Base-by-base conservation (phyloP, 768 basidiomycete species). In the Tephrocybe sp. region DNA sequence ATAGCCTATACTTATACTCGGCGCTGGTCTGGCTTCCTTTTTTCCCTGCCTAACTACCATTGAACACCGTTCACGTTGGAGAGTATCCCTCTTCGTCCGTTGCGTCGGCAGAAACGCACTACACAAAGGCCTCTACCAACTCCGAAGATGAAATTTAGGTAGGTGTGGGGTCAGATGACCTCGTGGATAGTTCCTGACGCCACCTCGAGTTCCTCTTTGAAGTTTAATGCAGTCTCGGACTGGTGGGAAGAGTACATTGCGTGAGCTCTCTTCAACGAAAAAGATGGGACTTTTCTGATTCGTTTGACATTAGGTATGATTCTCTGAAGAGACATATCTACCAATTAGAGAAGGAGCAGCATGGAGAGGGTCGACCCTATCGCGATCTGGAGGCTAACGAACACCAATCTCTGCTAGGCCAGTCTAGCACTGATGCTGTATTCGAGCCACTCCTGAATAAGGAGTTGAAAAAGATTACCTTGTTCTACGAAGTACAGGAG, bases 201-300 rank as follows among this genome's bases (percentile, higher is more conserved):
- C 22, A 27, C 27, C 7, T 48, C 0, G 47, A 90, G 88, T 60
- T 89, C 88, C 26, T 88, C 90, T 8, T 78, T 94, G 61, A 90
- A 92, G 66, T 94, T 94, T 69, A 95, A 95, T 58, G 89, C 91
- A 2, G 87, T 93, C 21, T 75, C 91, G 0, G 92, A 95, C 43
- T 94, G 92, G 92, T 89, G 87, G 86, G 89, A 92, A 53, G 86
- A 92, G 42, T 95, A 95, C 64, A 90, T 95, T 37, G 81, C 87
- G 84, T 92, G 59, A 53, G 88, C 79, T 43, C 11, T 39, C 16
- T 26, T 46, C 27, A 40, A 7, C 37, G 19, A 27, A 19, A 32
- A 9, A 39, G 5, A 9, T 36, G 15, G 18, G 11, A 32, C 26
- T 3, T 38, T 31, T n/a, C 18, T 44, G 30, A 44, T 28, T 3